Evolutionary conservation across 75 land plant species (phyloP), one percentile per base, ranked within the genome.

Genomic region (Pseudotsuga menziesii): DNA sequence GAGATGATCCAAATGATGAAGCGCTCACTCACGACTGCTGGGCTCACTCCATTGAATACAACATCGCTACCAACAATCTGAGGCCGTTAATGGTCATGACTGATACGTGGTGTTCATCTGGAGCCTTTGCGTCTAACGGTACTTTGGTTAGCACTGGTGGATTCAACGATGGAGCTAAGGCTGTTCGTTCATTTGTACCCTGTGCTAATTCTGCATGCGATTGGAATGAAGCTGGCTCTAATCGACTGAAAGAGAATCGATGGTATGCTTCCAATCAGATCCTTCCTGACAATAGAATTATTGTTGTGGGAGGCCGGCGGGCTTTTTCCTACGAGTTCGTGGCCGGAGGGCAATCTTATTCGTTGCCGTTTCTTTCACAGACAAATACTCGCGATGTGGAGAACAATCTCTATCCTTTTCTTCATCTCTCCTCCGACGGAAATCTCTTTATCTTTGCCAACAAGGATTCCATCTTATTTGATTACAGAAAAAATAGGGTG

Each of bases 11-110:
- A 6, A 61, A 72, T 55, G 85, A 91, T 76, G 74, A 72, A 13
- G 78, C 84, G n/a, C 80, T 86, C 56, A 88, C 77, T 35, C 75
- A 60, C n/a, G 90, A 88, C 66, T 91, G 93, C 87, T 91, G 82
- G 70, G 91, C 93, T 26, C 93, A 91, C 81, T 88, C 91, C 27
- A 82, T 82, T 58, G 79, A 84, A 41, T 63, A 83, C 75, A 83
- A 88, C 55, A 74, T 82, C 22, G 72, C 80, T 15, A 84, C 86
- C 32, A 29, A 29, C 32, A 29, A 29, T 1, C 32, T 29, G 1
- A 29, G 32, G 32, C 32, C 32, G 1, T 29, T 29, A 1, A 29
- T 29, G 32, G 32, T 29, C 32, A 29, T 29, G 32, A 29, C 32
- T 29, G 32, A 29, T 29, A 29, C 32, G 1, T 29, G 32, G 32